Percentiles rank a stretch among this genome's conserved stretches.
Conservation (phyloP, 1,284 basidiomycete species). For the Rhodotorula sp. region DNA sequence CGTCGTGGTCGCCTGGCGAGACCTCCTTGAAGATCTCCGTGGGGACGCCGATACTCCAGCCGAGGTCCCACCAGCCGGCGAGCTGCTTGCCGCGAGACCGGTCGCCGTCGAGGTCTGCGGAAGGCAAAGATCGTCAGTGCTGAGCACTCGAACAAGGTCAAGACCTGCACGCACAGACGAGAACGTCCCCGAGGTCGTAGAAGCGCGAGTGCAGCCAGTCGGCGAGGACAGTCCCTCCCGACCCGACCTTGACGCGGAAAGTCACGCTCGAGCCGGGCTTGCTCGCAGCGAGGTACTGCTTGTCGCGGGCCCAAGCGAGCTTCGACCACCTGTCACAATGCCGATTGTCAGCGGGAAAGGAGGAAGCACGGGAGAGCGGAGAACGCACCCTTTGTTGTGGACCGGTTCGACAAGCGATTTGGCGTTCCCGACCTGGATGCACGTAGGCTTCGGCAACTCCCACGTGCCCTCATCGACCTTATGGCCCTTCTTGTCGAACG, state of each 20-base stretch:
- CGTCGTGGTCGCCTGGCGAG: conserved; percentile 25
- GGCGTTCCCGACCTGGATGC: conserved; percentile 31
- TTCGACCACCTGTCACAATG: conserved; percentile 21
- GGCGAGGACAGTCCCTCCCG: conserved; percentile 26
- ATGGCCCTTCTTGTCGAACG: not conserved
- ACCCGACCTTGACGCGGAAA: conserved; percentile 26
- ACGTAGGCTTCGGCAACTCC: conserved; percentile 12
- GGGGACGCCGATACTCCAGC: conserved; percentile 41
- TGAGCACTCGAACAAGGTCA: not conserved
- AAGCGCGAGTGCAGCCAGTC: conserved; percentile 36
- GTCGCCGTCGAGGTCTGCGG: conserved; percentile 28
- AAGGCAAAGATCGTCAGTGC: too few species aligned
- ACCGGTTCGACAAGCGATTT: conserved; percentile 13
- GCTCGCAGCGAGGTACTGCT: conserved; percentile 34
- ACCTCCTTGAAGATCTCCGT: conserved; percentile 30
- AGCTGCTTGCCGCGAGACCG: conserved; percentile 10
- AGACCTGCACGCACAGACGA: conserved; percentile 20
- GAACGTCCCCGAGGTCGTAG: conserved; percentile 37
- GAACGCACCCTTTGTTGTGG: conserved; percentile 17
- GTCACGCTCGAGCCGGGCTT: conserved; percentile 32
- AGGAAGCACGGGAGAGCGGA: not conserved
- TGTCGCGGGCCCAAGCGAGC: conserved; percentile 34
- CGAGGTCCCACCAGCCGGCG: conserved; percentile 30
- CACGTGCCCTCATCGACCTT: not conserved
- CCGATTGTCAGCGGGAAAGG: not conserved